Evolutionary conservation across 441 rosid species (phyloP).

Genomic region (Breynia disticha): DNA sequence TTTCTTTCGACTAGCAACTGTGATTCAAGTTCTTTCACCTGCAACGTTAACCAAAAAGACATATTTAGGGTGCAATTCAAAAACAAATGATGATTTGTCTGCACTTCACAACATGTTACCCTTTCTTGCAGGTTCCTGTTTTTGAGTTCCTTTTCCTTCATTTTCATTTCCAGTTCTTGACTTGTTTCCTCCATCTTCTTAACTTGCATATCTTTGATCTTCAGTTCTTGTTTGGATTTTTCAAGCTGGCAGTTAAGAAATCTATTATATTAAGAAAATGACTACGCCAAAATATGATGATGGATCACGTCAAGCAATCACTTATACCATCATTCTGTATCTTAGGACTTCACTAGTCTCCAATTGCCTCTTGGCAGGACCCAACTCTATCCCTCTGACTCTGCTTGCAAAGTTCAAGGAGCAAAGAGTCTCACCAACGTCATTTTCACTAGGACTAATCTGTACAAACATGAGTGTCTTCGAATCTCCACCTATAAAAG

Average conservation of each 20-base stretch:
- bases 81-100: not conserved
- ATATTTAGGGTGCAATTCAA: not conserved
- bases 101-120: slow-evolving; percentile 27
- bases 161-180: slow-evolving; percentile 52
- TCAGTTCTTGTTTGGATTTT: slow-evolving; percentile 72
- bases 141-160: slow-evolving; percentile 76
- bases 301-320: not conserved
- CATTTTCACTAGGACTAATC: slow-evolving; percentile 85
- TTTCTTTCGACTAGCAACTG: slow-evolving; percentile 89
- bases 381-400: slow-evolving; percentile 90
- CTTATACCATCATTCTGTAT: slow-evolving; percentile 72
- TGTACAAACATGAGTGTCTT: slow-evolving; percentile 96
- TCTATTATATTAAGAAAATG: not conserved
- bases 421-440: slow-evolving; percentile 75
- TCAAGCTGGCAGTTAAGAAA: slow-evolving; percentile 45
- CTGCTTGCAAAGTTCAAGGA: slow-evolving; percentile 93
- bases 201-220: slow-evolving; percentile 76
- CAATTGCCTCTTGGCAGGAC: slow-evolving; percentile 75
- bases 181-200: slow-evolving; percentile 79
- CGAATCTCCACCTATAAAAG: slow-evolving; percentile 57
- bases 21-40: slow-evolving; percentile 85
- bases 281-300: not conserved
- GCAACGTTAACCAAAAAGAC: slow-evolving; percentile 8
- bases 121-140: slow-evolving; percentile 79
- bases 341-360: slow-evolving; percentile 65